Evolutionary conservation across 225 moss, liverwort and hornwort genomes (phyloP).

Genomic region (Bryoerythrophyllum caledonicum): DNA sequence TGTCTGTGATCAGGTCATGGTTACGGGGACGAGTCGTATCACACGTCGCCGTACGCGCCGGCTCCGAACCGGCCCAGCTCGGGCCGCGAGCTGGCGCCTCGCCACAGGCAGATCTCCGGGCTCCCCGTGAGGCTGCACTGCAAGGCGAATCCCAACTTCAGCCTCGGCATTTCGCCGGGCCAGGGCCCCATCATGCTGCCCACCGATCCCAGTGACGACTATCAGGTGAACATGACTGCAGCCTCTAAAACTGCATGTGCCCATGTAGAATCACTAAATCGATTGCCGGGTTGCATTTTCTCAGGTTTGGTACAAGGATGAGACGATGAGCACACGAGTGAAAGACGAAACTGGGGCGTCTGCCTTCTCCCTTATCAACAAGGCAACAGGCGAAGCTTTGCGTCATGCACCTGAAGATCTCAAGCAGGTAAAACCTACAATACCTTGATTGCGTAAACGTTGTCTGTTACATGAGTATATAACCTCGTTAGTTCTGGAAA

Average conservation of each 20-base stretch:
- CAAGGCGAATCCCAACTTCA: constrained; percentile 52
- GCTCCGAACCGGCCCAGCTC: constrained; percentile 8
- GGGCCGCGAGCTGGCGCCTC: constrained; percentile 14
- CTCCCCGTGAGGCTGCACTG: constrained; percentile 51
- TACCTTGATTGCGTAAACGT: too few species aligned
- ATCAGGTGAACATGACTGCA: constrained; percentile 48
- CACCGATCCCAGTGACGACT: constrained; percentile 51
- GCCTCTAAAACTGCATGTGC: too few species aligned
- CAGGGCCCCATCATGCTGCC: constrained; percentile 57
- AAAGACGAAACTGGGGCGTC: constrained; percentile 69
- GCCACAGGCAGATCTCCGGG: constrained; percentile 26
- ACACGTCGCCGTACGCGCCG: constrained; percentile 43
- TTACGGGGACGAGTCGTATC: constrained; percentile 35
- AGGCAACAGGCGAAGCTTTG: constrained; percentile 63
- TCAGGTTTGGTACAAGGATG: constrained; percentile 90
- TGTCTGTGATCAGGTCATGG: constrained; percentile 28
- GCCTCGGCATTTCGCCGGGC: constrained; percentile 47
- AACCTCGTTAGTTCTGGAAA: not conserved
- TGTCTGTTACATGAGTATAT: too few species aligned
- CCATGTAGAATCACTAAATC: too few species aligned
- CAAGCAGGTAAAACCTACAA: constrained; percentile 39
- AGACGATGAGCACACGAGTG: constrained; percentile 65
- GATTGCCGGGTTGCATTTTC: not conserved
- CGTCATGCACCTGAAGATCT: constrained; percentile 42
- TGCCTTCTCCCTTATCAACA: constrained; percentile 77